Evolutionary conservation across 495 filamentous ascomycete species (phyloP), one percentile per base, ranked within the genome.

Genomic region (Apiosordaria backusii): DNA sequence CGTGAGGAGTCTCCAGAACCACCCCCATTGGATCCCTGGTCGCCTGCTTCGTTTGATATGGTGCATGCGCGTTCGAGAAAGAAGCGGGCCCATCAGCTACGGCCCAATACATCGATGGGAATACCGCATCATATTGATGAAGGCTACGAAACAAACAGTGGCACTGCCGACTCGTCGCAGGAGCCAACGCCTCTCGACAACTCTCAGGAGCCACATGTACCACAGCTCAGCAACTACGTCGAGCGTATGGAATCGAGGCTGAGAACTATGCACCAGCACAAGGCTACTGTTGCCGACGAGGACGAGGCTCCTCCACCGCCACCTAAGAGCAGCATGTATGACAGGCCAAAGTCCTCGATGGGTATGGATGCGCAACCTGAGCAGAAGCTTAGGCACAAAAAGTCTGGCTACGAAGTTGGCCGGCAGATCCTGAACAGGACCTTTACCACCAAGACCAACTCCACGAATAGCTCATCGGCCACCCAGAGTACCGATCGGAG

Each of bases 181-280:
- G 75, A 81, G 22, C 74, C 59, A 40, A 72, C 63, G 3, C 66
- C 69, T 35, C 76, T 75, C 16, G 72, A 77, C 57, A 76, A 81
- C 62, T 74, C 82, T 60, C 81, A 79, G 35, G 84, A 89, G 55
- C 82, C 84, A 1, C 86, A 70, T 45, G 71, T 87, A 6, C 89
- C 91, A 19, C 84, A 92, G 64, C 76, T 95, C 15, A 88, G 86
- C 68, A 94, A 92, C 72, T 96, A 97, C 71, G 91, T 92, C 13
- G 88, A 94, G 71, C 82, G 91, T 25, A 96, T 97, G 91, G 93
- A 97, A 74, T 89, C 83, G 60, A 88, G 90, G 21, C 76, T 96
- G 19, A 87, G 85, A 23, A 86, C 85, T 54, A 86, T 92, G 81
- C 89, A 92, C 62, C 82, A 88, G 50, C 82, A 87, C 64, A 89